These are phyloP conservation scores for Fibroporia radiculosa DNA, from an alignment of 768 basidiomycete species.

Conservation along the genomic window DNA sequence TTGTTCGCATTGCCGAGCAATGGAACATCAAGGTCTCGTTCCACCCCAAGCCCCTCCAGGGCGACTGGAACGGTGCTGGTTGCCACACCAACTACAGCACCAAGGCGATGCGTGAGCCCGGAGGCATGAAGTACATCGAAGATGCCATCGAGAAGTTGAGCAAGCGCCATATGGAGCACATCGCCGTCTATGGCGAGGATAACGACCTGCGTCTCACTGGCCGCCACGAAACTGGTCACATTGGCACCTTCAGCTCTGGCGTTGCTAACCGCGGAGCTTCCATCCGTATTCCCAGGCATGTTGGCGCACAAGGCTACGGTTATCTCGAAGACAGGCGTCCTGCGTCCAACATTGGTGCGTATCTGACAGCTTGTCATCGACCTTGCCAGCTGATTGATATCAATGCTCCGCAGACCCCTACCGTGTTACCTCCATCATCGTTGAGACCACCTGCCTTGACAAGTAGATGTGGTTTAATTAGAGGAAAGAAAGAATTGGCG, in stretches of 20 bases:
- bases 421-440: conserved; percentile 83
- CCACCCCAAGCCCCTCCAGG: conserved; percentile 96
- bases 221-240: conserved; percentile 96
- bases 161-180: conserved; percentile 89
- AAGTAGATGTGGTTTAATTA: conserved; percentile 29
- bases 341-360: conserved; percentile 92
- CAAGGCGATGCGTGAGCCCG: conserved; percentile 86
- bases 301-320: conserved; percentile 86
- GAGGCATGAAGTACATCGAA: conserved; percentile 89
- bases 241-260: conserved; percentile 84
- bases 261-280: conserved; percentile 98
- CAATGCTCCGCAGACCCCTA: conserved; percentile 65
- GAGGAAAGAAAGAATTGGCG: conserved; percentile 5
- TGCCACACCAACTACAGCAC: conserved; percentile 99
- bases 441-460: conserved; percentile 78
- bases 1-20: conserved; percentile 93
- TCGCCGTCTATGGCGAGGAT: conserved; percentile 96
- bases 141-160: conserved; percentile 89
- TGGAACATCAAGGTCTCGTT: conserved; percentile 97
- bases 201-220: conserved; percentile 96
- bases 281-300: conserved; percentile 92
- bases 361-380: not conserved
- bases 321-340: conserved; percentile 97
- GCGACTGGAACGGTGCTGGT: conserved; percentile 99
- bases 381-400: not conserved